Percentiles rank a stretch among this genome's conserved stretches.
Evolutionary conservation across 306 rosid species (phyloP).

Genomic region (Dryas octopetala): DNA sequence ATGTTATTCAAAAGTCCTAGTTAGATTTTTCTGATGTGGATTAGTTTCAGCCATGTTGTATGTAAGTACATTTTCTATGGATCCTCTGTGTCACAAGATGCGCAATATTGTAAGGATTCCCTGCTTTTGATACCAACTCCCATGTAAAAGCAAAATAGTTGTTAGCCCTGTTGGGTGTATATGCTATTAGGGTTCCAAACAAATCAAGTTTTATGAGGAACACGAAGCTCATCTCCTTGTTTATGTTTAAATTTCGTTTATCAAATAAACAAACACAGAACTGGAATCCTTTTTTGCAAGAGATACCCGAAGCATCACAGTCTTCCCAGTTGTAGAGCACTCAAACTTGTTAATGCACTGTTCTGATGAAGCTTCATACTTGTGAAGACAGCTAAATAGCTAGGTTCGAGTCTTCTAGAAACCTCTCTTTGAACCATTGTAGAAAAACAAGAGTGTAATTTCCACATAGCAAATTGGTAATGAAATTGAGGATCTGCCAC

Average conservation of each 20-base stretch:
- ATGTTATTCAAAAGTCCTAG: constrained; percentile 39
- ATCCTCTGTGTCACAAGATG: background rate
- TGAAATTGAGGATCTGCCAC: no score
- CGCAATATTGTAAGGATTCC: no score
- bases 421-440: no score
- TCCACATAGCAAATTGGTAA: no score
- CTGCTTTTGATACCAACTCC: constrained; percentile 14
- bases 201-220: background rate
- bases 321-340: no score
- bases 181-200: background rate
- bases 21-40: constrained; percentile 12
- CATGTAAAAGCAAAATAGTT: constrained; percentile 8
- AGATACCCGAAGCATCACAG: no score
- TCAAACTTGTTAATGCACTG: no score
- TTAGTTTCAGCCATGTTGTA: constrained; percentile 16
- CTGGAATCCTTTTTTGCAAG: no score
- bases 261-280: background rate
- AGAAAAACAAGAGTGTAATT: no score
- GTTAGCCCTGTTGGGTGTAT: background rate
- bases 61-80: background rate
- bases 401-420: no score
- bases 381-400: no score
- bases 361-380: no score
- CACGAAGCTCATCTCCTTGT: background rate
- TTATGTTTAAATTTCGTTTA: background rate